Evolutionary conservation across 257 asterid genomes (phyloP).

Genomic region (Orobanche coerulescens): DNA sequence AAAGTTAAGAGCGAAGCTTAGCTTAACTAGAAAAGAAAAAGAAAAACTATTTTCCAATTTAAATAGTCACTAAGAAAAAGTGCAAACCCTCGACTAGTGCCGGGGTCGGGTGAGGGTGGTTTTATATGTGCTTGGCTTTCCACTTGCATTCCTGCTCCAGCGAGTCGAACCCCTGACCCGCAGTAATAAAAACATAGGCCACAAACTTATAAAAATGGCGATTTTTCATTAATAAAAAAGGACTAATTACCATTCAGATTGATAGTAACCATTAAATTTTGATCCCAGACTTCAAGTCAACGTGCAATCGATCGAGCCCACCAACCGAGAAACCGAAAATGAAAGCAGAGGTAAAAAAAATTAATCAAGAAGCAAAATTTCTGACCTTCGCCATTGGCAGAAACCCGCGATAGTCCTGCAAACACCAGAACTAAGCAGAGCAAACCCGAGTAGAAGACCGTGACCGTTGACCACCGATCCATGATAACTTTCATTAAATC

Average conservation of each 20-base stretch:
- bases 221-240: too few species aligned
- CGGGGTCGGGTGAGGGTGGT: too few species aligned
- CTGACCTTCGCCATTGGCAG: slow-evolving; percentile 82
- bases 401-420: slow-evolving; percentile 39
- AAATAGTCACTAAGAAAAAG: background rate
- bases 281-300: slow-evolving; percentile 25
- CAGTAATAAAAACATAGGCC: slow-evolving; percentile 1
- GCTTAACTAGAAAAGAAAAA: background rate
- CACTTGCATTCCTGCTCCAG: background rate
- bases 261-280: too few species aligned
- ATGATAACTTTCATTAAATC: slow-evolving; percentile 25
- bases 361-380: slow-evolving; percentile 8
- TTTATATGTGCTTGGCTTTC: too few species aligned
- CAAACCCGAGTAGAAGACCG: slow-evolving; percentile 36
- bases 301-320: slow-evolving; percentile 22
- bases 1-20: background rate
- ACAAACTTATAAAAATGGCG: background rate
- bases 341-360: background rate
- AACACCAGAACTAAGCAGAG: slow-evolving; percentile 41
- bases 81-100: too few species aligned
- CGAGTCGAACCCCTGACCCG: background rate
- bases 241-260: slow-evolving; percentile 4
- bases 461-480: slow-evolving; percentile 56
- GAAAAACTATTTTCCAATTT: background rate
- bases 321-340: slow-evolving; percentile 1